phyloP scores from a whole-genome alignment of 2,329 filamentous ascomycete genomes.

The Pseudomassariella vexata region DNA sequence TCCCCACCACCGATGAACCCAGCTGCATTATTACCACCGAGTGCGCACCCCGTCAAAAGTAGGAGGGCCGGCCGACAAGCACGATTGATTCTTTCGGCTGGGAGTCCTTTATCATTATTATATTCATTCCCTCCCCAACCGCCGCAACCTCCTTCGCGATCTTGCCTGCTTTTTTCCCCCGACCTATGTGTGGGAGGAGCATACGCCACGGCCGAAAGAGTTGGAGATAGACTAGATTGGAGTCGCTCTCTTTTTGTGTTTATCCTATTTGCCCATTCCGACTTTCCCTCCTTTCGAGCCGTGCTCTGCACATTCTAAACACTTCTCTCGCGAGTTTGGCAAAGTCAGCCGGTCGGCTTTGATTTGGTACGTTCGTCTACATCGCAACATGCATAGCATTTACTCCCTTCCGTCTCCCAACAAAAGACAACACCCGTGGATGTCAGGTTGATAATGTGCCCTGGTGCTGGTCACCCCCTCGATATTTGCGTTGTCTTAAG shows the following conservation, averaged over 20 bases:
- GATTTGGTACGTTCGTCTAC: conserved; percentile 1
- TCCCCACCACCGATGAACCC: conserved; percentile 4
- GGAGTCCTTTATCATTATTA: no score
- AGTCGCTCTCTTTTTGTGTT: neutral
- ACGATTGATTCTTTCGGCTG: neutral
- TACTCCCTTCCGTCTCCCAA: no score
- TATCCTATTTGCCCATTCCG: neutral
- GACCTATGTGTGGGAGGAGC: conserved; percentile 3
- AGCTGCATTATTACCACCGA: conserved; percentile 7
- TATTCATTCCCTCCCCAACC: conserved; percentile 7
- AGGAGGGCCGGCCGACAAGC: neutral
- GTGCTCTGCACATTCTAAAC: conserved; percentile 3
- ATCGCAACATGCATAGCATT: no score
- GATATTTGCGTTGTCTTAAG: neutral
- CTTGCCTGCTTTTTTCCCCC: conserved; percentile 1
- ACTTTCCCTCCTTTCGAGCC: neutral
- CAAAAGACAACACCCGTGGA: conserved; percentile 1
- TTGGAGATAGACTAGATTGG: conserved; percentile 3
- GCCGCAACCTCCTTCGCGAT: conserved; percentile 4
- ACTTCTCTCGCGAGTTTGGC: conserved; percentile 1
- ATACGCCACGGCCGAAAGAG: conserved; percentile 3
- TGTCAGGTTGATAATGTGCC: neutral
- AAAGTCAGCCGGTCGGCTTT: conserved; percentile 3
- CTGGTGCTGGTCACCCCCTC: neutral
- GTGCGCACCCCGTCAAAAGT: neutral